Evolutionary conservation across 2,329 filamentous ascomycete genomes (phyloP), one percentile per base, ranked within the genome.

Genomic region (Lachnellula cervina): DNA sequence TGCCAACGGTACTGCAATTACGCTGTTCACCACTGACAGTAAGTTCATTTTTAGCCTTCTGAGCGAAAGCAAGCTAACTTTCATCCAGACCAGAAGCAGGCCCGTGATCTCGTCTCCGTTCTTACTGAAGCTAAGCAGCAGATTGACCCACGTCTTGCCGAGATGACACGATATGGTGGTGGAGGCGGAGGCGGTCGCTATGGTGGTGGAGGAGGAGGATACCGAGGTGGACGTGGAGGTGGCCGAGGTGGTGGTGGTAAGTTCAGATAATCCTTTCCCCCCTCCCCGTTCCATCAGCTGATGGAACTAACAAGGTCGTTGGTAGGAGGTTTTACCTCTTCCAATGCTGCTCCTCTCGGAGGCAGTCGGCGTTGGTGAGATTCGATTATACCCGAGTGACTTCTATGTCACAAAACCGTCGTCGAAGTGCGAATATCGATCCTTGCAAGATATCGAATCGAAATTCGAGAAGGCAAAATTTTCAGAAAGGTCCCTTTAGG

Each of bases 11-110:
- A 97, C 92, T 69, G 94, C 94, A 73, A 97, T 97, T 72, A 97
- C 94, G 64, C 84, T 99, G 70, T 99, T 99, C 78, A 97, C 94
- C 74, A 94, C 93, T 88, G 94, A 97, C 77, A 97, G 93, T 97
- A 82, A 79, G 92, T 88, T 59, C 52, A 23, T 17, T 43, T 21
- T 28, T 54, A 46, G 35, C n/a, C 47, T 54, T 21, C 42, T 9
- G 50, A 59, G 57, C 56, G 7, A 21, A 56, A 53, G 40, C 59
- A 57, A 56, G 54, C 65, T 68, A 55, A 69, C 55, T 46, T 52
- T 47, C 54, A 57, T 4, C 38, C 60, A 92, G 89, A 94, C 77
- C 83, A 88, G 69, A 94, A 93, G 80, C 89, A 94, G 84, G 93
- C 94, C 76, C 93, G 94, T 82, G 94, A 99, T 77, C 86, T 99